These are phyloP conservation scores for Gaillardinia entomophila DNA, from an alignment of 805 yeast species.

Conservation along the genomic window DNA sequence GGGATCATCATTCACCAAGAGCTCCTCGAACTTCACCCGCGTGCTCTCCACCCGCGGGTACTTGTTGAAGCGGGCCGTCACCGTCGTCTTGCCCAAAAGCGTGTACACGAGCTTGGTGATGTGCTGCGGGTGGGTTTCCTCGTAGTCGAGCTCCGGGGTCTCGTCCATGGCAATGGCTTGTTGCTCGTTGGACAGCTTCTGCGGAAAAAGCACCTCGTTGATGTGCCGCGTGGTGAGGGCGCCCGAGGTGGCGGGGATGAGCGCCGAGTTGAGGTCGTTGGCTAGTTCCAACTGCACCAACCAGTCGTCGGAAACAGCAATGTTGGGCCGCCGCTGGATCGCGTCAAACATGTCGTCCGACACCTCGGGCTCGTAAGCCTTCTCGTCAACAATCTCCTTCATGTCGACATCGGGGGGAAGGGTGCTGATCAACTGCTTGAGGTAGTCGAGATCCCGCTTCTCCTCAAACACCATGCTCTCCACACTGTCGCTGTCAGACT, in stretches of 20 bases:
- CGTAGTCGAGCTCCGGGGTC: conserved; percentile 1
- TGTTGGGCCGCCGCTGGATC: conserved; percentile 37
- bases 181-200: conserved; percentile 14
- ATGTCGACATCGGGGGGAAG: conserved; percentile 24
- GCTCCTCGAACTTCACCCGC: conserved; percentile 13
- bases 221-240: conserved; percentile 29
- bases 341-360: conserved; percentile 26
- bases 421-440: conserved; percentile 26
- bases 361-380: conserved; percentile 67
- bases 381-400: conserved; percentile 47
- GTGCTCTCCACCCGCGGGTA: conserved; percentile 17
- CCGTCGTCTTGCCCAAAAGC: conserved; percentile 16
- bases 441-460: conserved; percentile 23
- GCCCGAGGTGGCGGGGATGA: conserved; percentile 22
- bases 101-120: conserved; percentile 10
- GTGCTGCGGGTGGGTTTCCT: conserved; percentile 5
- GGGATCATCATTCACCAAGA: conserved; percentile 6
- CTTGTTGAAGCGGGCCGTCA: conserved; percentile 16
- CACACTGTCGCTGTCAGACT: conserved; percentile 13
- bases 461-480: conserved; percentile 3
- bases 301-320: conserved; percentile 59
- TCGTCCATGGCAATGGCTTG: conserved; percentile 8
- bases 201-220: conserved; percentile 45
- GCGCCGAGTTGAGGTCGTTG: conserved; percentile 37
- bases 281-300: conserved; percentile 54